Percentiles rank a stretch among this genome's conserved stretches.
These are phyloP conservation scores for Fusarium duplospermum DNA, from an alignment of 2,329 filamentous ascomycete species.

Conservation along the genomic window DNA sequence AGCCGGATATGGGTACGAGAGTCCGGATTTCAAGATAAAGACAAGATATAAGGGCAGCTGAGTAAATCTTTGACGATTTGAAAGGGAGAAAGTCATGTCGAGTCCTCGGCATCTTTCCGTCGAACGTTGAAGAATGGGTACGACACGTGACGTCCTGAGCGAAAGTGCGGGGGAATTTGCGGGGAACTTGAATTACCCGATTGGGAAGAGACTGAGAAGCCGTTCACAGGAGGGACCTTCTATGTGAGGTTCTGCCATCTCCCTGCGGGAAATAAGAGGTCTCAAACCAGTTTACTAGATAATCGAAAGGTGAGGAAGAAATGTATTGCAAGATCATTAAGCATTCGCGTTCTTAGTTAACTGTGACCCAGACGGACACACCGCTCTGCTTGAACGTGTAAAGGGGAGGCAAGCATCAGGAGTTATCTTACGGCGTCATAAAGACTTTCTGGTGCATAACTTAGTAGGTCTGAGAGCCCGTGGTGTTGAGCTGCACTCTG, in stretches of 20 bases:
- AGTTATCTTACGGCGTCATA: not conserved
- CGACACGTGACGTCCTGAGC: not conserved
- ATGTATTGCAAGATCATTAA: no score
- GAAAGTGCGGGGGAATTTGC: not conserved
- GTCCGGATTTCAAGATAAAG: not conserved
- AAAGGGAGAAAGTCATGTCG: not conserved
- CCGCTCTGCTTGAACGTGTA: not conserved
- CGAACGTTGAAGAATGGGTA: not conserved
- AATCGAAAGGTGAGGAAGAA: no score
- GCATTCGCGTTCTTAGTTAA: not conserved
- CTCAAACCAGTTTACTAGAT: no score
- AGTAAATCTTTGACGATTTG: not conserved
- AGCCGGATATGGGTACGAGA: not conserved
- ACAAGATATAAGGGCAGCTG: not conserved
- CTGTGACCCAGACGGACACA: not conserved
- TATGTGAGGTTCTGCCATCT: not conserved
- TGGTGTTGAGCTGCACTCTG: constrained; percentile 12
- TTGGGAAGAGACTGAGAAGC: not conserved
- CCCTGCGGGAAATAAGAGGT: not conserved
- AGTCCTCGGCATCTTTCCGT: not conserved
- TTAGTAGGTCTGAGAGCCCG: not conserved
- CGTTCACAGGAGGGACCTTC: not conserved
- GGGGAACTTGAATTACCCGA: not conserved
- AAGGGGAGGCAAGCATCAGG: not conserved
- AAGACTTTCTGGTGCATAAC: not conserved